phyloP scores from a whole-genome alignment of 805 yeast genomes.

The Candida adriatica region DNA sequence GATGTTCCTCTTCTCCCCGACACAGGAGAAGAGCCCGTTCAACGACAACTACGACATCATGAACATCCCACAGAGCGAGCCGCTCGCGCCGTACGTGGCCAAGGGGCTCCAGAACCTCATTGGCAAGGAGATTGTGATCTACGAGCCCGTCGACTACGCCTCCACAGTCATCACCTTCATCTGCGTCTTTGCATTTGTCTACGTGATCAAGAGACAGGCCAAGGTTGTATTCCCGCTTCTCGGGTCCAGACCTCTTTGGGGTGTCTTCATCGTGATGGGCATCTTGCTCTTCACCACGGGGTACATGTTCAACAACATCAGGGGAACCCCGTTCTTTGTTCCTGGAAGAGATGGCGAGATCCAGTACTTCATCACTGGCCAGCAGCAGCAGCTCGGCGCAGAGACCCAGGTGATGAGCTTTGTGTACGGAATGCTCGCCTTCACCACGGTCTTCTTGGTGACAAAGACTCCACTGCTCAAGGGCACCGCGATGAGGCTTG shows the following conservation, averaged over 20 bases:
- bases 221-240: constrained; percentile 33
- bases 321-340: constrained; percentile 53
- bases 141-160: constrained; percentile 34
- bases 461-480: constrained; percentile 46
- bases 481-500: constrained; percentile 39
- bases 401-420: constrained; percentile 85
- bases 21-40: constrained; percentile 34
- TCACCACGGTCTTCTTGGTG: constrained; percentile 51
- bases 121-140: constrained; percentile 20
- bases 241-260: constrained; percentile 63
- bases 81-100: constrained; percentile 28
- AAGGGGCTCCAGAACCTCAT: constrained; percentile 21
- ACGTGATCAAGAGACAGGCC: constrained; percentile 27
- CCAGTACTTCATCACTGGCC: constrained; percentile 49
- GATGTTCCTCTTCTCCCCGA: constrained; percentile 53
- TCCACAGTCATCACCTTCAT: constrained; percentile 27
- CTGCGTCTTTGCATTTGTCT: constrained; percentile 21
- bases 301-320: constrained; percentile 87
- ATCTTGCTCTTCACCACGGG: constrained; percentile 77
- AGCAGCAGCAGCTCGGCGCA: constrained; percentile 71
- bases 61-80: constrained; percentile 24
- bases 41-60: constrained; percentile 24
- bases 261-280: constrained; percentile 51
- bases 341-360: constrained; percentile 30
- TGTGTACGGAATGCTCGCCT: constrained; percentile 61